These are phyloP conservation scores for Pseudohyphozyma bogoriensis DNA, from an alignment of 768 basidiomycete genomes.

Conservation along the genomic window DNA sequence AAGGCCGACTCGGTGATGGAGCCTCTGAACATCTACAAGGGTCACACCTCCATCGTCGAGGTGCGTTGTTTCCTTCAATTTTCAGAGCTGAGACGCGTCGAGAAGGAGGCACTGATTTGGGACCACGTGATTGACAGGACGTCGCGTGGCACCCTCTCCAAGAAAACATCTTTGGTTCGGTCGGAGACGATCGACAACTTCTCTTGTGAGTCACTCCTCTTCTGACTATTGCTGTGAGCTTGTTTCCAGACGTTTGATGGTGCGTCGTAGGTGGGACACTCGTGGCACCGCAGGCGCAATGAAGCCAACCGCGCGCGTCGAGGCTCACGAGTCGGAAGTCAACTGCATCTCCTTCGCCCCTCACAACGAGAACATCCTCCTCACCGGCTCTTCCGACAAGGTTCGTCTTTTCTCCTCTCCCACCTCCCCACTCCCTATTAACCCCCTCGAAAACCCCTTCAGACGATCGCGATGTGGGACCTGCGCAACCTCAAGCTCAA, in stretches of 20 bases:
- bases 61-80: constrained; percentile 44
- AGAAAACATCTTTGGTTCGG: constrained; percentile 81
- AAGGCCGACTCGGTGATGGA: constrained; percentile 70
- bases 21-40: constrained; percentile 69
- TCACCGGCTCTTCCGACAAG: constrained; percentile 92
- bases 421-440: background rate
- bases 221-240: no score
- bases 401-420: constrained; percentile 42
- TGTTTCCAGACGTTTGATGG: background rate
- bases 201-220: constrained; percentile 58
- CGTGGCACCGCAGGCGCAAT: constrained; percentile 46
- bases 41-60: constrained; percentile 84
- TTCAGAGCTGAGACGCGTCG: background rate
- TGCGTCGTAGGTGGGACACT: constrained; percentile 85
- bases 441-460: background rate
- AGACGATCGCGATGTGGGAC: constrained; percentile 87
- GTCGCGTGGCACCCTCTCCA: constrained; percentile 86
- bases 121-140: constrained; percentile 58
- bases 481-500: constrained; percentile 57
- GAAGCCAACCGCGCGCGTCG: constrained; percentile 59
- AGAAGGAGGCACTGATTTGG: constrained; percentile 4
- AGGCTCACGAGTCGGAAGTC: constrained; percentile 85
- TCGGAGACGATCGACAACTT: constrained; percentile 88
- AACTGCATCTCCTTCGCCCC: constrained; percentile 86
- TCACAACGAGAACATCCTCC: constrained; percentile 59